These are phyloP conservation scores for Conticribra weissflogii DNA, from an alignment of 108 stramenopile genomes.

Conservation along the genomic window DNA sequence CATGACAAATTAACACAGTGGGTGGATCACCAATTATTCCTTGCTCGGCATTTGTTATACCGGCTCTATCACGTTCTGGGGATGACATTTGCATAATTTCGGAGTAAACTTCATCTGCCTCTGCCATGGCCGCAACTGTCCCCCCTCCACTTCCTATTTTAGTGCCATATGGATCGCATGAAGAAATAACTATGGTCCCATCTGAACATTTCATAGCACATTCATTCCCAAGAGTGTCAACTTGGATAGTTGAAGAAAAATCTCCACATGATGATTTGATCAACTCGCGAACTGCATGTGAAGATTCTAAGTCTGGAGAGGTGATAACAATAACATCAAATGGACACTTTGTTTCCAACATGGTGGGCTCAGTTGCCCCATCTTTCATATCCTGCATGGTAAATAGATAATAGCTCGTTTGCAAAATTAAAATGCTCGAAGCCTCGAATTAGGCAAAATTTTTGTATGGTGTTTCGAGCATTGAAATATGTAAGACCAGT, in stretches of 20 bases:
- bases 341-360: conserved; percentile 35
- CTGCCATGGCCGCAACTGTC: conserved; percentile 70
- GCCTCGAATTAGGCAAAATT: neutral
- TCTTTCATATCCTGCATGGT: neutral
- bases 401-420: neutral
- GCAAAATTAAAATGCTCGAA: neutral
- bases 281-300: conserved; percentile 41
- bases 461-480: neutral
- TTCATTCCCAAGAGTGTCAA: neutral
- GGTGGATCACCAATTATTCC: too few relatives aligned
- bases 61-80: too few relatives aligned
- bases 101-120: conserved; percentile 20
- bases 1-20: conserved; percentile 67
- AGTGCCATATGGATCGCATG: conserved; percentile 71
- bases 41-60: too few relatives aligned
- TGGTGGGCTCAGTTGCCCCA: neutral
- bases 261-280: conserved; percentile 32
- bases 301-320: conserved; percentile 52
- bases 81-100: too few relatives aligned
- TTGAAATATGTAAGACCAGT: too few relatives aligned
- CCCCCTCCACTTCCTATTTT: conserved; percentile 82
- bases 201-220: conserved; percentile 1
- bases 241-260: conserved; percentile 6
- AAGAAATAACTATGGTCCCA: conserved; percentile 50
- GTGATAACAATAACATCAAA: conserved; percentile 65